Evolutionary conservation across 192 early-diverging fungal genomes (phyloP).

Genomic region (Gigaspora rosea): DNA sequence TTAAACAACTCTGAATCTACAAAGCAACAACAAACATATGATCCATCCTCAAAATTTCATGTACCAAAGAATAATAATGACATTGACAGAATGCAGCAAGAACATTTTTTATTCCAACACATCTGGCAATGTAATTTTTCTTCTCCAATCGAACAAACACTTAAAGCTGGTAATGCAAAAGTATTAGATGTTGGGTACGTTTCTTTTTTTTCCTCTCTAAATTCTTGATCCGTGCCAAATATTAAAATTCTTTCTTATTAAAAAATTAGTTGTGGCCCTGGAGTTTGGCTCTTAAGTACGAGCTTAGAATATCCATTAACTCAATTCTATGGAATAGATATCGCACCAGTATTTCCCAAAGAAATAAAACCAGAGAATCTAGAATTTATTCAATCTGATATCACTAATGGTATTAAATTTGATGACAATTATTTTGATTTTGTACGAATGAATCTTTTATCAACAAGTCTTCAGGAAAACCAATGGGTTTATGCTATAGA

Average conservation of each 20-base stretch:
- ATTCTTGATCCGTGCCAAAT: not conserved
- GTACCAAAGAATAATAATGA: slow-evolving; percentile 3
- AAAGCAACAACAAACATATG: not conserved
- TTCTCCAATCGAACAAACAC: not conserved
- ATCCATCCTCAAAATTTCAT: not conserved
- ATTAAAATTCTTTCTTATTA: not conserved
- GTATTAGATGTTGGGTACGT: slow-evolving; percentile 13
- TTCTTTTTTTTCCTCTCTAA: not conserved
- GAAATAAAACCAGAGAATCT: slow-evolving; percentile 43
- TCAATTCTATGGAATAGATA: slow-evolving; percentile 41
- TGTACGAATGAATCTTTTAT: slow-evolving; percentile 37
- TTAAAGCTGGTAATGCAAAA: not conserved
- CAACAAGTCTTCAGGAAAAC: slow-evolving; percentile 33
- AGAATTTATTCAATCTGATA: slow-evolving; percentile 42
- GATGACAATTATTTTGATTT: slow-evolving; percentile 48
- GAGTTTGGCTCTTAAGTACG: slow-evolving; percentile 44
- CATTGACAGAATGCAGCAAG: not conserved
- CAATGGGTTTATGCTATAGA: slow-evolving; percentile 38
- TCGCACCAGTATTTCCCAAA: slow-evolving; percentile 40
- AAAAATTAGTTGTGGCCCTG: slow-evolving; percentile 29
- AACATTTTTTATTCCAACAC: slow-evolving; percentile 5
- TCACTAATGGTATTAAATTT: slow-evolving; percentile 42
- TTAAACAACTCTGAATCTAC: too few species aligned
- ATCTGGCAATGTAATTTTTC: slow-evolving; percentile 15
- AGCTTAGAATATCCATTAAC: slow-evolving; percentile 38